A percentile compares a stretch with the other conserved stretches of the same genome.
Conservation (phyloP, 441 rosid species). For the Dalechampia spathulata region DNA sequence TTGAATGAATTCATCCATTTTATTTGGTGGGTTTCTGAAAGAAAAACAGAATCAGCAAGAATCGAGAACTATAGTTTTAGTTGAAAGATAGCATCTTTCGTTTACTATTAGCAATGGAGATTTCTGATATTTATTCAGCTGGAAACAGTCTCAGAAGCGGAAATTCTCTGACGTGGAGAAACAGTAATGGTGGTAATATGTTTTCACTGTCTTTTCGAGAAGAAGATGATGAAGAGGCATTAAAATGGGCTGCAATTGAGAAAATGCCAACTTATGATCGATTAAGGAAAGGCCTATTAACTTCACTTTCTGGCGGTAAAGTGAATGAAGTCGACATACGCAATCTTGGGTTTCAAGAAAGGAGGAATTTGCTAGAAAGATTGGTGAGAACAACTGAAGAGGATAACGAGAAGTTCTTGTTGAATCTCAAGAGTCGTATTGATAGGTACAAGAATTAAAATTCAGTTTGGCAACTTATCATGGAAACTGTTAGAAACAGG, state of each 20-base stretch:
- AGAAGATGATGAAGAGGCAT: conserved; percentile 31
- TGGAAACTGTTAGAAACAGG: not conserved
- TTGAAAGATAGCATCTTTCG: no score
- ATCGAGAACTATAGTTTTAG: no score
- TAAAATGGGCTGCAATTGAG: conserved; percentile 29
- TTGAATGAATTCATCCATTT: no score
- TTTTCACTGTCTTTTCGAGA: conserved; percentile 40
- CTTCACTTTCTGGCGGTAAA: conserved; percentile 3
- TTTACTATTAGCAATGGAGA: not conserved
- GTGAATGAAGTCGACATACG: conserved; percentile 14
- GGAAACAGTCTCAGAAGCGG: conserved; percentile 25
- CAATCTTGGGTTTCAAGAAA: conserved; percentile 20
- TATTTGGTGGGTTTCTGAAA: no score
- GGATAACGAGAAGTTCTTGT: conserved; percentile 21
- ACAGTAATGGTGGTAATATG: conserved; percentile 4
- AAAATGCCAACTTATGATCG: conserved; percentile 27
- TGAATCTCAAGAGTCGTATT: conserved; percentile 23
- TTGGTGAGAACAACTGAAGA: conserved; percentile 20
- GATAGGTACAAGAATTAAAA: no score
- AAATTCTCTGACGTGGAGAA: conserved; percentile 25
- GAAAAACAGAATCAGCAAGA: no score
- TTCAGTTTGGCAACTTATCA: no score
- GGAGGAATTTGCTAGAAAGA: conserved; percentile 16
- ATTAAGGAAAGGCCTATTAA: conserved; percentile 24
- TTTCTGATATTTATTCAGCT: conserved; percentile 15